Conservation (phyloP, 768 basidiomycete species). For the Suillus clintonianus region DNA sequence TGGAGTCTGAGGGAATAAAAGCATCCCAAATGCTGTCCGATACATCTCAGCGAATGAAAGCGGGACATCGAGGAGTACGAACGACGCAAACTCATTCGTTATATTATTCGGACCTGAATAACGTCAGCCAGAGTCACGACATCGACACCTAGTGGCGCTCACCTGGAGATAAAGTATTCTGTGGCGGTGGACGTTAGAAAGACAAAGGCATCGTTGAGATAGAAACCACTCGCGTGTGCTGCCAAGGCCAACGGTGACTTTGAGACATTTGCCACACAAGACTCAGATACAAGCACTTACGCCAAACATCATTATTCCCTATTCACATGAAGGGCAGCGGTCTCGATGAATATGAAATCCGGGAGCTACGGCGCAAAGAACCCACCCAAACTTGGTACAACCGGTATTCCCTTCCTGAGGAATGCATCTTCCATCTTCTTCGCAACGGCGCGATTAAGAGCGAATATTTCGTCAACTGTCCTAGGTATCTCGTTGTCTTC, state of each 20-base stretch:
- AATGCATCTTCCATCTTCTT: slow-evolving; percentile 77
- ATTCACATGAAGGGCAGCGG: neutral
- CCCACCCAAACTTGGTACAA: slow-evolving; percentile 79
- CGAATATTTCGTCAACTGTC: slow-evolving; percentile 77
- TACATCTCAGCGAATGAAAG: slow-evolving; percentile 6
- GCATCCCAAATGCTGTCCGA: slow-evolving; percentile 70
- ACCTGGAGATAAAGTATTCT: slow-evolving; percentile 74
- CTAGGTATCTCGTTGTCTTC: slow-evolving; percentile 82
- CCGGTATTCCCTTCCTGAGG: slow-evolving; percentile 64
- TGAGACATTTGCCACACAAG: neutral
- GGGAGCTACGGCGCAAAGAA: slow-evolving; percentile 7
- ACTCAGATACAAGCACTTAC: slow-evolving; percentile 44
- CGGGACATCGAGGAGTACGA: slow-evolving; percentile 24
- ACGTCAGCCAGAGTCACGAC: slow-evolving; percentile 6
- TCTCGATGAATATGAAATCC: neutral
- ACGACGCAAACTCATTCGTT: slow-evolving; percentile 71
- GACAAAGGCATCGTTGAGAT: neutral
- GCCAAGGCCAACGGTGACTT: neutral
- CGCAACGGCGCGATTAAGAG: slow-evolving; percentile 67
- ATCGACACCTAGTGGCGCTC: slow-evolving; percentile 13
- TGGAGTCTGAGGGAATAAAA: slow-evolving; percentile 79
- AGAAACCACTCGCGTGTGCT: slow-evolving; percentile 56
- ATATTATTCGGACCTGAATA: slow-evolving; percentile 64
- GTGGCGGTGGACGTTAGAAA: slow-evolving; percentile 13
- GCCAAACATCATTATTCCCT: slow-evolving; percentile 95